phyloP scores from a whole-genome alignment of 1,284 basidiomycete species.

The Apiotrichum porosum region DNA sequence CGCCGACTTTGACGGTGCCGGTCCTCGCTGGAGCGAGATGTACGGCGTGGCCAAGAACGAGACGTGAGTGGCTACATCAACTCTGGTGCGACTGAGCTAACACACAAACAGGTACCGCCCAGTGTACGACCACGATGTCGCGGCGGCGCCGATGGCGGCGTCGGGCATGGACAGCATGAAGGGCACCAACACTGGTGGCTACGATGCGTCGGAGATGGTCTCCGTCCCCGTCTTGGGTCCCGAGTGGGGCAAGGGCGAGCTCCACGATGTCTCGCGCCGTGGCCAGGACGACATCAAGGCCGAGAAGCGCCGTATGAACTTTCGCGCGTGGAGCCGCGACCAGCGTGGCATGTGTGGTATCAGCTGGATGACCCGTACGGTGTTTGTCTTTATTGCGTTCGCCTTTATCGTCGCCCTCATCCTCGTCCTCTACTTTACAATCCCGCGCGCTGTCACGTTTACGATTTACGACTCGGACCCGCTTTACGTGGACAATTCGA shows the following conservation, averaged over 20 bases:
- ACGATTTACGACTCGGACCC: conserved; percentile 59
- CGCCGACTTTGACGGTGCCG: conserved; percentile 84
- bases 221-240: conserved; percentile 81
- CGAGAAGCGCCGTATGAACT: conserved; percentile 57
- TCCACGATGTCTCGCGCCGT: conserved; percentile 66
- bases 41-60: conserved; percentile 54
- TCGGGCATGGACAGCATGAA: conserved; percentile 3
- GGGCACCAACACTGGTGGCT: conserved; percentile 2
- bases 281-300: conserved; percentile 59
- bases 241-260: conserved; percentile 74
- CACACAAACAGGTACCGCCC: conserved; percentile 24
- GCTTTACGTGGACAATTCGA: conserved; percentile 58
- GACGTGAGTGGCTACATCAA: conserved; percentile 32
- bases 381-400: conserved; percentile 65
- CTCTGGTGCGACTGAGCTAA: background rate
- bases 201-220: conserved; percentile 12
- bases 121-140: conserved; percentile 25
- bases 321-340: conserved; percentile 66
- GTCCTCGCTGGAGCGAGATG: conserved; percentile 61
- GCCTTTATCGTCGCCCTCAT: conserved; percentile 57
- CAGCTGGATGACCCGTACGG: conserved; percentile 63
- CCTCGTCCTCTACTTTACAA: conserved; percentile 64
- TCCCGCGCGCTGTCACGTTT: conserved; percentile 72
- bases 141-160: conserved; percentile 2
- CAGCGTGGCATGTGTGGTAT: conserved; percentile 68